These are phyloP conservation scores for Sonneratia caseolaris DNA, from an alignment of 345 rosid genomes.

Conservation along the genomic window DNA sequence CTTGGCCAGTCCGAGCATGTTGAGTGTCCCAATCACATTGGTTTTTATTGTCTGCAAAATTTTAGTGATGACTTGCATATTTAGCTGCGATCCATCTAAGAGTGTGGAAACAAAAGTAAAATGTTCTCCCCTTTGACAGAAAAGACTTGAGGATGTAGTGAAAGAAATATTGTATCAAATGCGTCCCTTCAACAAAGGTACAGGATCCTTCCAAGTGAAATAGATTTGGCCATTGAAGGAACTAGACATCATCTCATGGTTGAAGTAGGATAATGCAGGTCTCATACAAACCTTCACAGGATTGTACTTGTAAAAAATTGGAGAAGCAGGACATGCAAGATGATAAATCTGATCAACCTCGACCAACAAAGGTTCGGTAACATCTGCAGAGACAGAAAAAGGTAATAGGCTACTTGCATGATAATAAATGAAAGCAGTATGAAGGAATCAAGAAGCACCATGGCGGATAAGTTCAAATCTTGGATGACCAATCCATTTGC, in stretches of 20 bases:
- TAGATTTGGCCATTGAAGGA: not conserved
- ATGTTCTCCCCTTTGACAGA: not conserved
- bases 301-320: slow-evolving; percentile 93
- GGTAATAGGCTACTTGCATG: not conserved
- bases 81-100: slow-evolving; percentile 56
- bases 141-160: not conserved
- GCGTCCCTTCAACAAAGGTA: not conserved
- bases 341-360: slow-evolving; percentile 94
- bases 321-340: slow-evolving; percentile 97
- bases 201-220: not conserved
- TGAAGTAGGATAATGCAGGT: not conserved
- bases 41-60: slow-evolving; percentile 77
- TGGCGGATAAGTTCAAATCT: slow-evolving; percentile 97
- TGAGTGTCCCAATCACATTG: slow-evolving; percentile 93
- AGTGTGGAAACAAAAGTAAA: not conserved
- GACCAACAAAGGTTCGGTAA: slow-evolving; percentile 75
- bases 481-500: slow-evolving; percentile 91
- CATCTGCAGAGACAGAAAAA: slow-evolving; percentile 37
- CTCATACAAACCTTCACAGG: slow-evolving; percentile 74
- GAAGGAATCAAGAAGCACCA: slow-evolving; percentile 26
- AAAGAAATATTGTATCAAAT: not conserved
- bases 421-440: not conserved
- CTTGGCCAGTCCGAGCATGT: slow-evolving; percentile 97
- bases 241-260: not conserved
- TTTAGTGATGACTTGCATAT: slow-evolving; percentile 8